Percentiles rank a stretch among this genome's conserved stretches.
These are phyloP conservation scores for Vicia faba DNA, from an alignment of 306 rosid genomes.

Conservation along the genomic window DNA sequence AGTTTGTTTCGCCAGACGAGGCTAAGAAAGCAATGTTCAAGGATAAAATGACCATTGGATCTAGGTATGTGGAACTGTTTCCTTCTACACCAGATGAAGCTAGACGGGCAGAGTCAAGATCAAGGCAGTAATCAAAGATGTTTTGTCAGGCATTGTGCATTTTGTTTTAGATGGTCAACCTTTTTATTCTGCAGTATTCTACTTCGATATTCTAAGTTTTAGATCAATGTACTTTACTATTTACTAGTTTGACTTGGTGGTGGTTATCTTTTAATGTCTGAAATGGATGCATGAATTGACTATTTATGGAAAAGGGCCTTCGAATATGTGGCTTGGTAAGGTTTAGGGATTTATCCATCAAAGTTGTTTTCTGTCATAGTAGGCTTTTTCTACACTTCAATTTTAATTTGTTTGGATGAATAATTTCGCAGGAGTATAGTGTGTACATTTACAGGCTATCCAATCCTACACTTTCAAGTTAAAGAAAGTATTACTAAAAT, in stretches of 20 bases:
- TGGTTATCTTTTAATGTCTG: constrained; percentile 42
- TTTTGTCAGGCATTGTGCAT: constrained; percentile 27
- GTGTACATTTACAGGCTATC: not conserved
- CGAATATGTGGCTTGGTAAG: constrained; percentile 6
- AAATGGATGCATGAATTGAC: constrained; percentile 34
- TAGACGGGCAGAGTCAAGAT: constrained; percentile 91
- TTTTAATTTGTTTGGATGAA: not conserved
- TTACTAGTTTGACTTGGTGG: constrained; percentile 37
- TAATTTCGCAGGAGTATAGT: not conserved
- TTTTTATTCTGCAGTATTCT: constrained; percentile 32
- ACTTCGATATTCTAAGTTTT: constrained; percentile 24
- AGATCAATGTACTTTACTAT: constrained; percentile 32
- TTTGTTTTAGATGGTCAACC: constrained; percentile 37
- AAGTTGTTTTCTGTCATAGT: not conserved
- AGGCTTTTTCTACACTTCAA: not conserved
- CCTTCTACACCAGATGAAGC: constrained; percentile 98
- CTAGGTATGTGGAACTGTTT: constrained; percentile 97
- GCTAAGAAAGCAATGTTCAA: constrained; percentile 91
- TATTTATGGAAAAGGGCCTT: constrained; percentile 34
- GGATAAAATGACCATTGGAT: constrained; percentile 98
- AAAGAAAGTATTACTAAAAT: not conserved
- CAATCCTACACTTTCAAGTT: not conserved
- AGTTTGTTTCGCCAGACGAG: constrained; percentile 83
- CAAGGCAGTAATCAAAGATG: constrained; percentile 67
- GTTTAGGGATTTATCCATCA: not conserved